Evolutionary conservation across 2,329 filamentous ascomycete species (phyloP).

Genomic region (Coniochaeta sp.): DNA sequence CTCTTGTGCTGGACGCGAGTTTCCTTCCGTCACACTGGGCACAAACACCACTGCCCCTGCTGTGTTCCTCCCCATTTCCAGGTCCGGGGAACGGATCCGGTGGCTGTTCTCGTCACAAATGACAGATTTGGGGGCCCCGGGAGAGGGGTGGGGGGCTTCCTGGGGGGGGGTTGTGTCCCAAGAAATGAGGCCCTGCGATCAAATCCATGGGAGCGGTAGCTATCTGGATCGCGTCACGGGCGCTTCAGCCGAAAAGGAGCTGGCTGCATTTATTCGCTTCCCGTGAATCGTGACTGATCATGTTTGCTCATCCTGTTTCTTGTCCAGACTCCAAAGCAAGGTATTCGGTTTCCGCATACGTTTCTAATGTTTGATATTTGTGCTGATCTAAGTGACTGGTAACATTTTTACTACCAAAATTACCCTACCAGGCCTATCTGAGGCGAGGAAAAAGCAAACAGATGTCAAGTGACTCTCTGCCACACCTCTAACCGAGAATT

Average conservation of each 20-base stretch:
- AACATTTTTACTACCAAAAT: background rate
- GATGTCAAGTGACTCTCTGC: background rate
- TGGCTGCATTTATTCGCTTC: background rate
- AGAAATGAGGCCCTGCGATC: background rate
- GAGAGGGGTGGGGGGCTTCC: background rate
- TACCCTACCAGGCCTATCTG: too few species aligned
- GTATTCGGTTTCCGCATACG: background rate
- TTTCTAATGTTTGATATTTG: background rate
- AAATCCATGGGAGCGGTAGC: background rate
- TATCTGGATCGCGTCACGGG: background rate
- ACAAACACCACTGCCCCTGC: slow-evolving; percentile 1
- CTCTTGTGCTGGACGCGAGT: background rate
- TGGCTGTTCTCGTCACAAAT: slow-evolving; percentile 1
- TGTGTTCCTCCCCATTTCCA: background rate
- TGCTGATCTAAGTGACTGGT: slow-evolving; percentile 1
- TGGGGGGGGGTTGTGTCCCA: background rate
- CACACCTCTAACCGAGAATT: background rate
- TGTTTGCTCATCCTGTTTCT: background rate
- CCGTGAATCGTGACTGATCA: background rate
- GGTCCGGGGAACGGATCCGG: slow-evolving; percentile 1
- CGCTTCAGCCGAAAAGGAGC: background rate
- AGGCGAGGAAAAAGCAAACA: background rate
- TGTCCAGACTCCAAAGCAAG: too few species aligned
- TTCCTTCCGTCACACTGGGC: background rate
- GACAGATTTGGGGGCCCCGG: background rate